Evolutionary conservation across 2,329 filamentous ascomycete genomes (phyloP).

Genomic region (Hypoxylon sp.): DNA sequence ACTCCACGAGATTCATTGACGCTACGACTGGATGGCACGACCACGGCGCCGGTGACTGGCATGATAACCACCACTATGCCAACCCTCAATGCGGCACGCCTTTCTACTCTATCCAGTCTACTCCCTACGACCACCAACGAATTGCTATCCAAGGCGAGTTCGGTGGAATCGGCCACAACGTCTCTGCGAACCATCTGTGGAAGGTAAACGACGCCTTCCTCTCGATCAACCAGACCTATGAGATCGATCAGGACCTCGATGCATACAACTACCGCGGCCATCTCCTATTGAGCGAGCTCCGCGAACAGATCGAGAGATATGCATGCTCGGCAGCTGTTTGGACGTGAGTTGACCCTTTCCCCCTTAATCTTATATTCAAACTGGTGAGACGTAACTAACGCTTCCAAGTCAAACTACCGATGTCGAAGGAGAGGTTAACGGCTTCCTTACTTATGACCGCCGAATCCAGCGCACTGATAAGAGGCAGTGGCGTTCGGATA

Average conservation of each 20-base stretch:
- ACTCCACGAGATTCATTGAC: conserved; percentile 75
- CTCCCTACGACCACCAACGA: conserved; percentile 69
- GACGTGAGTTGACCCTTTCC: conserved; percentile 61
- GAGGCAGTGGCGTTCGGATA: conserved; percentile 72
- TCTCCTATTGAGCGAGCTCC: conserved; percentile 71
- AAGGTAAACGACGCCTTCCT: conserved; percentile 72
- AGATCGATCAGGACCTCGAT: conserved; percentile 70
- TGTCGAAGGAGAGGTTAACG: conserved; percentile 82
- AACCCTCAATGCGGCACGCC: conserved; percentile 79
- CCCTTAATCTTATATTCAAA: neutral
- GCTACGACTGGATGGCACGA: conserved; percentile 77
- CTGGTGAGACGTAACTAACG: conserved; percentile 14
- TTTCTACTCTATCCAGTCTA: conserved; percentile 71
- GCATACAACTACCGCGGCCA: conserved; percentile 78
- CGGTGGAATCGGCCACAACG: conserved; percentile 76
- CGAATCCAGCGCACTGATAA: conserved; percentile 70
- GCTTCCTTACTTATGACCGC: conserved; percentile 78
- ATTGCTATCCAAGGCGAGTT: conserved; percentile 81
- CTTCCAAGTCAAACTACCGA: conserved; percentile 73
- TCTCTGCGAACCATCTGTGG: conserved; percentile 76
- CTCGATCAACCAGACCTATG: conserved; percentile 76
- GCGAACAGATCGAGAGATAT: conserved; percentile 71
- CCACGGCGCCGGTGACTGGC: conserved; percentile 76
- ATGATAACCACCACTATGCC: conserved; percentile 81
- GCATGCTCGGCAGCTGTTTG: conserved; percentile 78